Conservation (phyloP, 352 stramenopile genomes). For the Phytopythium oedochilum region DNA sequence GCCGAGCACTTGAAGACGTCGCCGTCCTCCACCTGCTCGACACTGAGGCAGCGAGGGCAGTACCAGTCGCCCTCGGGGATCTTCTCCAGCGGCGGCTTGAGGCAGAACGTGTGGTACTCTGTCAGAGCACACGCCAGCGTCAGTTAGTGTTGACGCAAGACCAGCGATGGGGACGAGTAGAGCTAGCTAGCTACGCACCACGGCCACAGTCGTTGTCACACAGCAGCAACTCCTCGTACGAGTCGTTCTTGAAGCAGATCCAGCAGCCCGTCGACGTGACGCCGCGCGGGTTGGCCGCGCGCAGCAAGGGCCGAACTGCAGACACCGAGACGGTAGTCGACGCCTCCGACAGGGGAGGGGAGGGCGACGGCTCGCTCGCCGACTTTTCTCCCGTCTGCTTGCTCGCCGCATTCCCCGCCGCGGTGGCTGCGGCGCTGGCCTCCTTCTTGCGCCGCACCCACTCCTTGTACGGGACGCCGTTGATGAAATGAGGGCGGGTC, state of each 20-base stretch:
- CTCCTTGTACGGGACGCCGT: neutral
- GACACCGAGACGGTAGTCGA: neutral
- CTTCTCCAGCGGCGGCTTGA: slow-evolving; percentile 33
- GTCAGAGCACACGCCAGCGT: neutral
- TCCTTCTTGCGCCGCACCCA: neutral
- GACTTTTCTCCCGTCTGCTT: neutral
- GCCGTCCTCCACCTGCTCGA: slow-evolving; percentile 15
- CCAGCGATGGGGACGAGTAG: too few relatives aligned
- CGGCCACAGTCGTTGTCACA: slow-evolving; percentile 53
- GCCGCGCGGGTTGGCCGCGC: neutral
- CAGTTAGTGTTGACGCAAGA: too few relatives aligned
- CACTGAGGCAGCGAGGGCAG: slow-evolving; percentile 29
- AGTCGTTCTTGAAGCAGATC: slow-evolving; percentile 32
- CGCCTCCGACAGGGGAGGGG: neutral
- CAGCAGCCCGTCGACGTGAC: slow-evolving; percentile 15
- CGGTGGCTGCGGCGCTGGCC: neutral
- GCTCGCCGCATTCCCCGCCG: neutral
- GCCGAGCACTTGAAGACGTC: slow-evolving; percentile 34
- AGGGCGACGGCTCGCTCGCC: neutral
- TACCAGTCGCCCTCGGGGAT: slow-evolving; percentile 48
- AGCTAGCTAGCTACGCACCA: slow-evolving; percentile 5
- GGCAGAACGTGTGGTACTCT: slow-evolving; percentile 49
- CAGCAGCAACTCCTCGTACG: slow-evolving; percentile 31
- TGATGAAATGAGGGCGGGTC: neutral
- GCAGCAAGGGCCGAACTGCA: neutral